Base-by-base conservation (phyloP, 2,329 filamentous ascomycete species). In the Ramichloridium luteum region DNA sequence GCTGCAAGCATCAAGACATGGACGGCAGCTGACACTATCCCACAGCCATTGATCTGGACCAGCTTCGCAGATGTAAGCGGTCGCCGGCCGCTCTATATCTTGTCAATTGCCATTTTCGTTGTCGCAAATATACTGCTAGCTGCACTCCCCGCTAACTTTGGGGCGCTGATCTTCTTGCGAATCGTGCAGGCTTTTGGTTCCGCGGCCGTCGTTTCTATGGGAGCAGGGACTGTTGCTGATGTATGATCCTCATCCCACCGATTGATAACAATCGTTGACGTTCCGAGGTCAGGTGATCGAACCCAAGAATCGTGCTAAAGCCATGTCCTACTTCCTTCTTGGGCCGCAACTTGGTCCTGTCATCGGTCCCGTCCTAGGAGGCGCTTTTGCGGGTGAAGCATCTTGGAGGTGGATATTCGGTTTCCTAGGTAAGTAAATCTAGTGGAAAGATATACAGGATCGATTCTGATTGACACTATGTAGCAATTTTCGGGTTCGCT, bases 181-280 rank as follows among this genome's bases (percentile, higher is more conserved):
- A 14, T 34, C 17, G n/a, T 34, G 20, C 32, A 34, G 25, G 32
- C 32, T 16, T 34, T 34, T 16, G 32, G 32, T 23, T 34, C 32
- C 11, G 32, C 32, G 10, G 32, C 32, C 10, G 32, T 34, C 6
- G 32, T 34, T 9, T 22, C 32, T 10, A 34, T 34, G 32, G 32
- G 32, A 30, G 32, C 32, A n/a, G 32, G 32, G 16, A 34, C 32
- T 20, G 32, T 34, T 6, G 32, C 32, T 25, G 32, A 34, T 20
- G 32, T 34, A 25, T 13, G 27, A 11, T 33, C 31, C 20, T n/a
- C n/a, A n/a, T n/a, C n/a, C n/a, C n/a, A n/a, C n/a, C n/a, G n/a
- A n/a, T n/a, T n/a, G n/a, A n/a, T n/a, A n/a, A n/a, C n/a, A n/a
- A n/a, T n/a, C n/a, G n/a, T n/a, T n/a, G n/a, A n/a, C n/a, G n/a